phyloP scores from a whole-genome alignment of 2,329 filamentous ascomycete genomes.

The Pseudogymnoascus sp. region DNA sequence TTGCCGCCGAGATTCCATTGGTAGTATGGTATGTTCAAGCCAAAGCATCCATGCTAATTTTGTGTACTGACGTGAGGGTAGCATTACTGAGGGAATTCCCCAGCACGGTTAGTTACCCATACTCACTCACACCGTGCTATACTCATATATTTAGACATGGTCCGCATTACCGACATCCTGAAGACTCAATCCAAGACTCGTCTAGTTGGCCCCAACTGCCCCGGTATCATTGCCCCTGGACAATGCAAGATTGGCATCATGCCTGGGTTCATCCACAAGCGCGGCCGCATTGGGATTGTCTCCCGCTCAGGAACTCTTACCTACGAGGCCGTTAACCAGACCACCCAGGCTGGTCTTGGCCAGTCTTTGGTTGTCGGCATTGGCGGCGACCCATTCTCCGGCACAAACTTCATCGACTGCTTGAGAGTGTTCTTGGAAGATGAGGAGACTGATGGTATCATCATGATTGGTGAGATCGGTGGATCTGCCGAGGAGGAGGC shows the following conservation, averaged over 20 bases:
- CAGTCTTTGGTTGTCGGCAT: constrained; percentile 98
- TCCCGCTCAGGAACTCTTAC: constrained; percentile 96
- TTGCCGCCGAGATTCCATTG: constrained; percentile 85
- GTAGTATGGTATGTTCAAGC: constrained; percentile 64
- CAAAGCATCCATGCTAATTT: constrained; percentile 15
- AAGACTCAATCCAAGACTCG: constrained; percentile 97
- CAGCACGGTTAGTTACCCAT: constrained; percentile 69
- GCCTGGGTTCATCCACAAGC: constrained; percentile 99
- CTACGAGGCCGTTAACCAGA: constrained; percentile 99
- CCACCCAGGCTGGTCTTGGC: constrained; percentile 89
- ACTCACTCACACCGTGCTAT: constrained; percentile 13
- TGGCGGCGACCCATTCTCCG: constrained; percentile 95
- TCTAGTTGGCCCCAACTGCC: constrained; percentile 95
- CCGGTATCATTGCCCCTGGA: constrained; percentile 87
- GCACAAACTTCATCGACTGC: constrained; percentile 99
- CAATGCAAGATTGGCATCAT: constrained; percentile 99
- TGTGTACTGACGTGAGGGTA: constrained; percentile 22
- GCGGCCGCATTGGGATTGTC: constrained; percentile 96
- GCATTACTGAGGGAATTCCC: constrained; percentile 93
- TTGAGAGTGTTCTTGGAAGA: constrained; percentile 94
- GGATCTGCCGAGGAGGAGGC: constrained; percentile 97
- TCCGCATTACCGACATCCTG: constrained; percentile 94
- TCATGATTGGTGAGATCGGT: constrained; percentile 99
- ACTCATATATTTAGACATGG: constrained; percentile 66
- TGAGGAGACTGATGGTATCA: constrained; percentile 95